Base-by-base conservation (phyloP, 768 basidiomycete genomes). In the Lactifluus volemus region DNA sequence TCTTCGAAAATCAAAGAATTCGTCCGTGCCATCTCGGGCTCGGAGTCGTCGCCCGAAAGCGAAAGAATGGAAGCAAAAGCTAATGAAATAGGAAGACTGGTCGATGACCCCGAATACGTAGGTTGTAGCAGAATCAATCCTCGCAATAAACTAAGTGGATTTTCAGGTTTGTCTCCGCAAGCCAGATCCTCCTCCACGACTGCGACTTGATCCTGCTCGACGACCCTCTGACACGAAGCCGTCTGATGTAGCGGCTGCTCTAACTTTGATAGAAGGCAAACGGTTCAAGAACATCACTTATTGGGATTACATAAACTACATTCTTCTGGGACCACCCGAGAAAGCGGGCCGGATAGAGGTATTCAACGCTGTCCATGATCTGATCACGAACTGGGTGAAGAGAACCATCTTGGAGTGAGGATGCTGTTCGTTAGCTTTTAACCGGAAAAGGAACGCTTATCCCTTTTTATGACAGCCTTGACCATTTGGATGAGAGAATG, bases 221-320 rank as follows among this genome's bases (percentile, higher is more conserved):
- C 2, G 39, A 15, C 61, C 61, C 12, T 15, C 10, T 39, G 38
- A 12, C 6, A 21, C 54, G 39, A 58, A 39, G 14, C 48, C 57
- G 1, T 17, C 19, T 15, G 56, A 63, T 14, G 3, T 49, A 8
- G 61, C 61, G n/a, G 39, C 39, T 49, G 61, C 61, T 21, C 52
- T 63, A 0, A 58, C 61, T 21, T 34, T 54, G 5, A 32, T 63
- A 14, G 56, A 63, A 51, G 61, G 61, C 5, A 38, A 49, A 1
- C 61, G 61, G 15, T 63, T 58, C 34, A 58, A 58, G 61, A 44
- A 11, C 9, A 58, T 63, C 32, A 63, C 48, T 6, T 29, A 38
- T 36, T 63, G 61, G 61, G 61, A 63, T 30, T 63, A 58, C 47
- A 57, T 63, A 41, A 58, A 63, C 55, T 49, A 58, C 32, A 45